Conservation (phyloP, 208 protist genomes). For the Willaertia magna region DNA sequence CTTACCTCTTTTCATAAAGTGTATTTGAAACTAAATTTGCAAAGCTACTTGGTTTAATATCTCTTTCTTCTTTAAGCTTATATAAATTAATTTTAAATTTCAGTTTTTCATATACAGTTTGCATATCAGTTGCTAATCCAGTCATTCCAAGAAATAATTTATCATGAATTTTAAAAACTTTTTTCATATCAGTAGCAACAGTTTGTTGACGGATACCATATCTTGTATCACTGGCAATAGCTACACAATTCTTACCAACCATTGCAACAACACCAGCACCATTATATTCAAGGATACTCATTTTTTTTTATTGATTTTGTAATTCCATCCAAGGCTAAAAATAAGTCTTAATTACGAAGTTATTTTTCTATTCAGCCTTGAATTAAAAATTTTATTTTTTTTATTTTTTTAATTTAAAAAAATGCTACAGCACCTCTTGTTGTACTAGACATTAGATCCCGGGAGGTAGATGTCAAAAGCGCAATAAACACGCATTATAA, state of each 20-base stretch:
- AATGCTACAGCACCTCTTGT: no score
- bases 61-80: constrained; percentile 50
- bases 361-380: no score
- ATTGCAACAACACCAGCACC: constrained; percentile 90
- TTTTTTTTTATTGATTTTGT: background rate
- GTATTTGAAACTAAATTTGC: constrained; percentile 40
- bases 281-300: constrained; percentile 59
- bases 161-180: constrained; percentile 84
- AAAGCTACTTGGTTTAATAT: constrained; percentile 47
- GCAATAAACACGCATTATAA: no score
- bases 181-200: constrained; percentile 82
- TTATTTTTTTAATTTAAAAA: no score
- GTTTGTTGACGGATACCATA: constrained; percentile 88
- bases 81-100: constrained; percentile 53
- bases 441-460: no score
- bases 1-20: constrained; percentile 54
- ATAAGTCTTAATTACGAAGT: background rate
- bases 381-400: no score
- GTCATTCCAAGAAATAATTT: constrained; percentile 82
- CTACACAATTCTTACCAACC: constrained; percentile 94
- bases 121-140: constrained; percentile 88
- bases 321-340: background rate
- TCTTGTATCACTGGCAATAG: constrained; percentile 88
- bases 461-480: no score
- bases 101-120: constrained; percentile 72